These are phyloP conservation scores for Candida piceae DNA, from an alignment of 805 yeast genomes.

Conservation along the genomic window DNA sequence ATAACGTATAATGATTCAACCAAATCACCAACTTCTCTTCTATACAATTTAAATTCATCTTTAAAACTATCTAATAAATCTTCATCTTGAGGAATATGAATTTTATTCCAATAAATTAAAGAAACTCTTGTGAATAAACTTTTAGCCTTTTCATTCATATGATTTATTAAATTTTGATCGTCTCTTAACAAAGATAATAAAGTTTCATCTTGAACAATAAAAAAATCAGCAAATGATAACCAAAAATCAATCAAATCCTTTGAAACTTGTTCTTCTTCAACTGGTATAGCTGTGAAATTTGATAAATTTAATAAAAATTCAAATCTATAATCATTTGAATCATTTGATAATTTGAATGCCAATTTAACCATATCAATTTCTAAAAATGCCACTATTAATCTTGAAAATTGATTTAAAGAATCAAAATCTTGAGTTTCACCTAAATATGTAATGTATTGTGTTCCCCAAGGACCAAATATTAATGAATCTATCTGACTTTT, in stretches of 20 bases:
- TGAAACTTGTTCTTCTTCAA: constrained; percentile 54
- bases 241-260: constrained; percentile 59
- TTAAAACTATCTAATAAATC: constrained; percentile 29
- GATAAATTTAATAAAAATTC: constrained; percentile 49
- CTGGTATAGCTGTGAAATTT: constrained; percentile 51
- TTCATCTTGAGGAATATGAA: constrained; percentile 40
- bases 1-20: constrained; percentile 67
- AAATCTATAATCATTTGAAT: constrained; percentile 36
- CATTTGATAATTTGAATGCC: constrained; percentile 34
- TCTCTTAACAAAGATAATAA: constrained; percentile 29
- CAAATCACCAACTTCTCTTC: constrained; percentile 73
- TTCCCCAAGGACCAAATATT: constrained; percentile 45
- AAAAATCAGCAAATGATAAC: constrained; percentile 59
- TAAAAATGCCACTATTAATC: constrained; percentile 40
- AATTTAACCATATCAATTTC: constrained; percentile 43
- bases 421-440: constrained; percentile 32
- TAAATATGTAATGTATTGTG: constrained; percentile 29
- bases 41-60: constrained; percentile 60
- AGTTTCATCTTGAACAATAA: constrained; percentile 43
- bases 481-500: constrained; percentile 28
- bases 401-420: constrained; percentile 37
- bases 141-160: constrained; percentile 29
- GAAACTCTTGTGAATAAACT: constrained; percentile 48
- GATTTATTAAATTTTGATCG: constrained; percentile 26
- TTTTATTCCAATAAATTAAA: constrained; percentile 63